Conservation (phyloP, 1,284 basidiomycete species). For the Cerrena zonata region DNA sequence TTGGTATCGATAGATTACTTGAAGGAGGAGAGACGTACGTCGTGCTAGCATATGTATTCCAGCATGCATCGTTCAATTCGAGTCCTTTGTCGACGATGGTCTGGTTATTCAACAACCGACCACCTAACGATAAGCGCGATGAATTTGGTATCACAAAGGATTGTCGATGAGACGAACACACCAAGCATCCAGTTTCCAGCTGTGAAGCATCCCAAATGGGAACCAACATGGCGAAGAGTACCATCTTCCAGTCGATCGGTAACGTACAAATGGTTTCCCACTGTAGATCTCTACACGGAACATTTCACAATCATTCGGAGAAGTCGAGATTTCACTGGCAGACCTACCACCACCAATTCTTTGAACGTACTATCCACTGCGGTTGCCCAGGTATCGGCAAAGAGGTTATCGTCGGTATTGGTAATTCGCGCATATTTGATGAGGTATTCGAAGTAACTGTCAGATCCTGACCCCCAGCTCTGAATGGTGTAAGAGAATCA, state of each 20-base stretch:
- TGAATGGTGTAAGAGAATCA: conserved; percentile 20
- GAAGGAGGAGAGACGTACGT: conserved; percentile 37
- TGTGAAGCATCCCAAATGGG: conserved; percentile 65
- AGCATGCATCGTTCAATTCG: conserved; percentile 60
- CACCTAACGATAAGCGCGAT: no score
- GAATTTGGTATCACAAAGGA: no score
- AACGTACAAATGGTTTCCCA: conserved; percentile 55
- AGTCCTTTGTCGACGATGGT: conserved; percentile 62
- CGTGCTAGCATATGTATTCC: conserved; percentile 71
- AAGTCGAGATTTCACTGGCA: conserved; percentile 3
- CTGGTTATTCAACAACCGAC: conserved; percentile 58
- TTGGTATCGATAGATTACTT: background rate
- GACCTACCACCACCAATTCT: conserved; percentile 43
- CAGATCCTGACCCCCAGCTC: conserved; percentile 64
- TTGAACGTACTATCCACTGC: conserved; percentile 68
- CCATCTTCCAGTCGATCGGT: conserved; percentile 42
- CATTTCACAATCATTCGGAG: conserved; percentile 1
- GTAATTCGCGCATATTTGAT: conserved; percentile 68
- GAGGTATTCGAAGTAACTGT: conserved; percentile 74
- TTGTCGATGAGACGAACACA: conserved; percentile 19
- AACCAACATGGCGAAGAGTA: conserved; percentile 54
- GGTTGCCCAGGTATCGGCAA: conserved; percentile 58
- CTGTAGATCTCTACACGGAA: conserved; percentile 49
- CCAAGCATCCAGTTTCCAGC: conserved; percentile 74
- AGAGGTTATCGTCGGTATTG: conserved; percentile 54